Percentiles rank a stretch among this genome's conserved stretches.
phyloP scores from a whole-genome alignment of 176 grass and related monocot species.

The Panicum miliaceum region DNA sequence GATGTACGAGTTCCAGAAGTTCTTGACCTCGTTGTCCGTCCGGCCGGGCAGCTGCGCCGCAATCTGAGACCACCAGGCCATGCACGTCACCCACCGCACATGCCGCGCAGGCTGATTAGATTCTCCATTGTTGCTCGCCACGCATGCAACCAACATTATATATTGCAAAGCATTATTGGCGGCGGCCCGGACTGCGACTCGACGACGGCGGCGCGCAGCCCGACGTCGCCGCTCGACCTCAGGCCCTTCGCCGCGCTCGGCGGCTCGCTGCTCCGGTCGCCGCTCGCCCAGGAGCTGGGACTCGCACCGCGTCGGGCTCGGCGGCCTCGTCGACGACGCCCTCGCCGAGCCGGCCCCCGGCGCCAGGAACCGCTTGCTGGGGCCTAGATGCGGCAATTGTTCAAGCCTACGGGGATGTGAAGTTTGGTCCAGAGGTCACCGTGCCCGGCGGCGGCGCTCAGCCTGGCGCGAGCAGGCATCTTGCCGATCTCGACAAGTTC shows the following conservation, averaged over 20 bases:
- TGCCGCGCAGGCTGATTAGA: background rate
- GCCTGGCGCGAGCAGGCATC: background rate
- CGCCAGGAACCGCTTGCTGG: slow-evolving; percentile 41
- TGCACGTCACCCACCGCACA: background rate
- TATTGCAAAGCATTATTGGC: background rate
- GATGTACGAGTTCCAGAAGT: slow-evolving; percentile 95
- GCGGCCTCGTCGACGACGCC: slow-evolving; percentile 62
- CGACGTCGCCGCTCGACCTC: slow-evolving; percentile 87
- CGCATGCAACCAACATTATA: too few species aligned
- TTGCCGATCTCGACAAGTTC: slow-evolving; percentile 45
- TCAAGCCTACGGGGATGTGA: slow-evolving; percentile 53
- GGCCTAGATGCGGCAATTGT: slow-evolving; percentile 23
- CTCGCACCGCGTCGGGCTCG: slow-evolving; percentile 65
- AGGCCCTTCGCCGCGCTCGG: slow-evolving; percentile 54
- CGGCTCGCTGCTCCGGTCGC: slow-evolving; percentile 48
- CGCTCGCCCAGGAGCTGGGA: slow-evolving; percentile 79
- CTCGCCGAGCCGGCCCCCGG: slow-evolving; percentile 42
- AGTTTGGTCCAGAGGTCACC: slow-evolving; percentile 57
- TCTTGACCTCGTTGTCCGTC: slow-evolving; percentile 99
- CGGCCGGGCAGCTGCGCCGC: slow-evolving; percentile 80
- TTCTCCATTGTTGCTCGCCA: background rate
- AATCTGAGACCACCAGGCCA: slow-evolving; percentile 80
- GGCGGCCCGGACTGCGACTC: slow-evolving; percentile 54
- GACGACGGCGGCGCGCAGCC: slow-evolving; percentile 56
- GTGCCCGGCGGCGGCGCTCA: slow-evolving; percentile 1